Evolutionary conservation across 441 rosid species (phyloP), one percentile per base, ranked within the genome.

Genomic region (Viola pubescens): DNA sequence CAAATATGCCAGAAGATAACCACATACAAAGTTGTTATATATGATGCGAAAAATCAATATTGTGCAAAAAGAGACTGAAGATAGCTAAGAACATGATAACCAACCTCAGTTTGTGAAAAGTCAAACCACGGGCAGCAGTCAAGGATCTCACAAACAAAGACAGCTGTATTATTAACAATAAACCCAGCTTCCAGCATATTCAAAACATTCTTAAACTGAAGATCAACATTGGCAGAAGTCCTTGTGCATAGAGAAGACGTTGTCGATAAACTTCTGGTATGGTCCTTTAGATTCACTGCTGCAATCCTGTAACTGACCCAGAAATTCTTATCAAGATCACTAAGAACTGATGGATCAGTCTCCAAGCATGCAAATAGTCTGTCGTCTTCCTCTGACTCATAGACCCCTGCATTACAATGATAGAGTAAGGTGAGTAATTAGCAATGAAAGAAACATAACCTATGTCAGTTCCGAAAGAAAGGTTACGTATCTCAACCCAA

Each of bases 121-220:
- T 89, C 92, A 66, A 84, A 89, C 94, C 97, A 84, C 43, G 97
- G 97, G 61, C 90, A 85, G 78, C 87, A 89, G 70, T 89, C 92
- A 72, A 89, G 67, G 69, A 89, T 82, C 68, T 89, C 97, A 77
- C 97, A 89, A 71, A 82, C 88, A 77, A 89, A 89, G 64, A 80
- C 77, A 75, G 85, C 87, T 6, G 84, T 79, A 61, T 89, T 94
- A 58, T 84, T 89, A 71, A 83, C 80, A 8, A 87, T 81, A 76
- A 86, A 86, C 68, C 97, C 97, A 52, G 82, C 91, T 73, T 83
- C 97, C 77, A 85, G 65, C 94, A 89, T 76, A 79, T 85, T 91
- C 55, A 88, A 79, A 57, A 89, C 94, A 70, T 87, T 83, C 97
- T 84, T 89, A 68, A 89, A 85, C 66, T 86, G 94, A 71, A 85